phyloP scores from a whole-genome alignment of 139 green algal species.

The Chlorella vulgaris region DNA sequence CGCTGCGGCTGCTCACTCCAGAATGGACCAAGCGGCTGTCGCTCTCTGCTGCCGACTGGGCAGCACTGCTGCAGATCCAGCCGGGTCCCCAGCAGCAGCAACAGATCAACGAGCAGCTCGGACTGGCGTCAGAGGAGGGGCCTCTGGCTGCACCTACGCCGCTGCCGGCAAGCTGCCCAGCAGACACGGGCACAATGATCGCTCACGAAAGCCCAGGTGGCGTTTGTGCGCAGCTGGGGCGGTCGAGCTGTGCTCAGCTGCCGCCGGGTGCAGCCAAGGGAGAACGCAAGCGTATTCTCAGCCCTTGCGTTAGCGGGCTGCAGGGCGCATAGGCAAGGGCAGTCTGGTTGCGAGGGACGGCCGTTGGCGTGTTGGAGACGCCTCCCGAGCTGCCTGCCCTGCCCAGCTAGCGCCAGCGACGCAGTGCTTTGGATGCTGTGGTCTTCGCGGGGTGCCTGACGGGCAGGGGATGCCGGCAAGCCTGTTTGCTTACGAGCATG shows the following conservation, averaged over 20 bases:
- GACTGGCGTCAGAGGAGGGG: not conserved
- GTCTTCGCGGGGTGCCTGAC: too few relatives aligned
- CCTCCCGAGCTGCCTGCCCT: not conserved
- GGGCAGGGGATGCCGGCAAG: too few relatives aligned
- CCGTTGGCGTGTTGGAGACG: not conserved
- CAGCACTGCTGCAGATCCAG: not conserved
- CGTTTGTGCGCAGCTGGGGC: too few relatives aligned
- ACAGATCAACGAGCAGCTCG: not conserved
- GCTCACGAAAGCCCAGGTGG: too few relatives aligned
- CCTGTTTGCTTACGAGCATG: not conserved
- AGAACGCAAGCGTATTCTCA: constrained; percentile 3
- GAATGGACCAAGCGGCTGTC: constrained; percentile 22
- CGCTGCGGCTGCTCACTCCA: not conserved
- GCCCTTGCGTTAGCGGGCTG: constrained; percentile 1
- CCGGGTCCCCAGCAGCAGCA: not conserved
- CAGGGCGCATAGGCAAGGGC: not conserved
- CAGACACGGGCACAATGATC: not conserved
- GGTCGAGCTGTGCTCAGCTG: not conserved
- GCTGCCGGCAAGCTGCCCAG: too few relatives aligned
- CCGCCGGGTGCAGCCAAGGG: not conserved
- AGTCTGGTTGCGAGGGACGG: not conserved
- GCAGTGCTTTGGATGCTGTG: too few relatives aligned
- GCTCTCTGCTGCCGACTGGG: not conserved
- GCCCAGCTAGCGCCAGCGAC: too few relatives aligned
- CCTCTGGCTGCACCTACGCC: not conserved